phyloP scores from a whole-genome alignment of 2,329 filamentous ascomycete genomes.

The Xylaria hypoxylon region DNA sequence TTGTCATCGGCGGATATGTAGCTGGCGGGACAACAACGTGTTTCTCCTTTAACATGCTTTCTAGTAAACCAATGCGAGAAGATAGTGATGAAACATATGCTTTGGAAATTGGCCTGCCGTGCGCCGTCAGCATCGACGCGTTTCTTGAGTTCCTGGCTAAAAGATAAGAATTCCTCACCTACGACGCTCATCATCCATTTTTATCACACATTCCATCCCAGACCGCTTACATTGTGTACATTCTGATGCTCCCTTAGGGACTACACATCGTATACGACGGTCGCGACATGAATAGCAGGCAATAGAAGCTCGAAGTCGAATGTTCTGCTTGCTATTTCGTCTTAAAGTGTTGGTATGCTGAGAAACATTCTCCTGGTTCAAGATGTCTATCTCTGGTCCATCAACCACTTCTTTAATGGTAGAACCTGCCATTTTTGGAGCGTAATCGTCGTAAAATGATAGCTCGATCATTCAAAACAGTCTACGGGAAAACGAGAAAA shows the following conservation, averaged over 20 bases:
- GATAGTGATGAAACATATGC: slow-evolving; percentile 41
- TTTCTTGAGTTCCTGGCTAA: background rate
- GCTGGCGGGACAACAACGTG: slow-evolving; percentile 35
- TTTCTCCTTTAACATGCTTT: slow-evolving; percentile 37
- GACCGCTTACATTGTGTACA: slow-evolving; percentile 40
- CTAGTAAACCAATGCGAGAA: slow-evolving; percentile 37
- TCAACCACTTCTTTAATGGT: slow-evolving; percentile 24
- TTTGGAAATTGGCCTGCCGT: slow-evolving; percentile 38
- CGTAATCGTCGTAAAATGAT: slow-evolving; percentile 13
- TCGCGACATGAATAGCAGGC: slow-evolving; percentile 41
- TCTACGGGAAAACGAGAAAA: slow-evolving; percentile 16
- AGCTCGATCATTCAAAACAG: slow-evolving; percentile 26
- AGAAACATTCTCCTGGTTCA: slow-evolving; percentile 39
- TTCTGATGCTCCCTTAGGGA: slow-evolving; percentile 36
- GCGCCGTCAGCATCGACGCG: slow-evolving; percentile 16
- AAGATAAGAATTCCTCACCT: slow-evolving; percentile 30
- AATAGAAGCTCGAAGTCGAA: slow-evolving; percentile 40
- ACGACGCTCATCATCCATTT: slow-evolving; percentile 42
- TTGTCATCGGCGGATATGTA: slow-evolving; percentile 37
- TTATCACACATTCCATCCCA: slow-evolving; percentile 40
- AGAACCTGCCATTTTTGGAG: slow-evolving; percentile 29
- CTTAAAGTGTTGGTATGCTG: slow-evolving; percentile 24
- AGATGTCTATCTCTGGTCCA: slow-evolving; percentile 37
- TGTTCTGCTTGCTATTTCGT: slow-evolving; percentile 36
- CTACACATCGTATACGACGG: slow-evolving; percentile 41